Evolutionary conservation across 139 green algal genomes (phyloP).

Genomic region (Raphidocelis subcapitata): DNA sequence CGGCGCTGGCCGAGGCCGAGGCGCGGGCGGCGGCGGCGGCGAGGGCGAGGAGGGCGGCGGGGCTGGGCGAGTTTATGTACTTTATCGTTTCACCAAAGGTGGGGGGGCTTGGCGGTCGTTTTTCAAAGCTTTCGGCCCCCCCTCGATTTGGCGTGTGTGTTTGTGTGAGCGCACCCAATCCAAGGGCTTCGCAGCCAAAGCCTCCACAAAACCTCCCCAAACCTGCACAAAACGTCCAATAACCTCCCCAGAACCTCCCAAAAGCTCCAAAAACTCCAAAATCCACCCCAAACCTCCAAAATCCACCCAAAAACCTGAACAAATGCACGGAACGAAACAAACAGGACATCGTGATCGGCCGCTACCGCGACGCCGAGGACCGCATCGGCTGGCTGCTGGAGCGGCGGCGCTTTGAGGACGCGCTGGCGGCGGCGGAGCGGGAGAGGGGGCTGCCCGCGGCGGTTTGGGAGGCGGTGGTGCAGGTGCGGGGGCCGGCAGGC

Average conservation of each 20-base stretch:
- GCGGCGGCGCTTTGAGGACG: constrained; percentile 59
- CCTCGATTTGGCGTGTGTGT: no score
- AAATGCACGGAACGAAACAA: no score
- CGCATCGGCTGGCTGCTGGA: constrained; percentile 79
- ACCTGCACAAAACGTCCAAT: no score
- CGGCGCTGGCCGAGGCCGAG: background rate
- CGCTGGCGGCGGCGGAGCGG: constrained; percentile 64
- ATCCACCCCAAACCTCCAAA: no score
- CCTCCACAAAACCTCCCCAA: no score
- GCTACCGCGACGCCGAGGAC: constrained; percentile 74
- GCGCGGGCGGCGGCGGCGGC: background rate
- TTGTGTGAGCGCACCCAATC: no score
- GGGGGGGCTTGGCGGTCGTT: background rate
- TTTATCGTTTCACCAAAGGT: constrained; percentile 51
- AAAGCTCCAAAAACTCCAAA: no score
- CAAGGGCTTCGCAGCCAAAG: no score
- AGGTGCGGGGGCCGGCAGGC: constrained; percentile 6
- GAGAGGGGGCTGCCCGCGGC: constrained; percentile 35
- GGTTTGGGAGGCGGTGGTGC: constrained; percentile 19
- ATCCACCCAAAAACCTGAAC: no score
- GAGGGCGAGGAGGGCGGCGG: background rate
- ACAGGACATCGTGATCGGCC: constrained; percentile 61
- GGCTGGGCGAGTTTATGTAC: no score
- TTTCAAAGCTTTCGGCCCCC: no score
- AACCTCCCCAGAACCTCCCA: no score